phyloP scores from a whole-genome alignment of 2,329 filamentous ascomycete species.

The Podosphaera aphanis region DNA sequence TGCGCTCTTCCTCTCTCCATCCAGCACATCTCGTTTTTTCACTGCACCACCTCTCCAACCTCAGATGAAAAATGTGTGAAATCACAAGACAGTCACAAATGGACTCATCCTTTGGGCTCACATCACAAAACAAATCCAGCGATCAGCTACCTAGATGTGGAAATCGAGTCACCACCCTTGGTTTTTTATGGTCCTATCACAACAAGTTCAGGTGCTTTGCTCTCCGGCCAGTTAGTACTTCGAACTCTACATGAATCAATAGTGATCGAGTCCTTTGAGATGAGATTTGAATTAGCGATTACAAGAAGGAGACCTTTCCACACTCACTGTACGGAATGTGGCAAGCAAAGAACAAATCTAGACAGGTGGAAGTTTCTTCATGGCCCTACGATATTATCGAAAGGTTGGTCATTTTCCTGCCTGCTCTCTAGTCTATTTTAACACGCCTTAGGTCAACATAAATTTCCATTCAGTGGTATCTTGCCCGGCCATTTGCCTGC shows the following conservation, averaged over 20 bases:
- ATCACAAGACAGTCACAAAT: conserved; percentile 10
- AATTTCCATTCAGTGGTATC: conserved; percentile 73
- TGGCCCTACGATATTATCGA: conserved; percentile 25
- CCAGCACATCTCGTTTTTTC: conserved; percentile 3
- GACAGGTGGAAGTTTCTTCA: conserved; percentile 59
- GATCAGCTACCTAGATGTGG: conserved; percentile 17
- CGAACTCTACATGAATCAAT: conserved; percentile 41
- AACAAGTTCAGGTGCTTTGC: conserved; percentile 58
- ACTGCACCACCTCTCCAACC: conserved; percentile 3
- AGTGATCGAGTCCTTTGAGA: conserved; percentile 48
- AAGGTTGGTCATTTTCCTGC: conserved; percentile 20
- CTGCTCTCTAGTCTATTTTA: conserved; percentile 3
- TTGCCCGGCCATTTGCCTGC: conserved; percentile 71
- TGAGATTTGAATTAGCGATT: conserved; percentile 45
- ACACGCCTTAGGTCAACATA: conserved; percentile 32
- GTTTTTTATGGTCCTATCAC: conserved; percentile 58
- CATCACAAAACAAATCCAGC: conserved; percentile 9
- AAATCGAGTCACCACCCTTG: conserved; percentile 30
- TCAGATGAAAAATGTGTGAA: conserved; percentile 8
- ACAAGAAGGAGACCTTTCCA: conserved; percentile 65
- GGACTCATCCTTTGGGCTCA: conserved; percentile 12
- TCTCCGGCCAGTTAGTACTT: conserved; percentile 63
- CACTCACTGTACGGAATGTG: conserved; percentile 56
- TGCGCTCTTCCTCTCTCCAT: conserved; percentile 3
- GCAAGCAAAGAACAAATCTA: conserved; percentile 46